phyloP scores from a whole-genome alignment of 2,329 filamentous ascomycete species.

The Colletotrichum euphorbiae region DNA sequence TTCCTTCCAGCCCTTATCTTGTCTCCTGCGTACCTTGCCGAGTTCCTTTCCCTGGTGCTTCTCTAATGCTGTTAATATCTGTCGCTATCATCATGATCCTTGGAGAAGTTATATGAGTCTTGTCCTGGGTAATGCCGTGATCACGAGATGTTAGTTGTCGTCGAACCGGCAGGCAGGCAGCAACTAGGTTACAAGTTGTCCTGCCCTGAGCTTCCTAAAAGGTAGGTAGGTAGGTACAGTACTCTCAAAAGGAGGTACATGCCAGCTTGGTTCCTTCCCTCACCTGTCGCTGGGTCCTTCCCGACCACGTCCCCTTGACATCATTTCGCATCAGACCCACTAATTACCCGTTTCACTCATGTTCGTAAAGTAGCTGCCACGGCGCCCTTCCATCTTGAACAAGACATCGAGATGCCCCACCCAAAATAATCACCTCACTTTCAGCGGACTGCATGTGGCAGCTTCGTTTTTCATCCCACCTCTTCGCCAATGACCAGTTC shows the following conservation, averaged over 20 bases:
- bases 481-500: background rate
- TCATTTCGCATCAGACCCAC: slow-evolving; percentile 22
- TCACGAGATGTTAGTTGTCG: too few relatives aligned
- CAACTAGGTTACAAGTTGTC: too few relatives aligned
- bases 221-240: background rate
- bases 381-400: background rate
- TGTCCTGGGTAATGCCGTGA: too few relatives aligned
- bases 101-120: too few relatives aligned
- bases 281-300: background rate
- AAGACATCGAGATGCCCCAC: slow-evolving; percentile 31
- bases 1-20: background rate
- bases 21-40: background rate
- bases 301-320: slow-evolving; percentile 27
- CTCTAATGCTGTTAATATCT: too few relatives aligned
- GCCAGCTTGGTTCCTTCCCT: background rate
- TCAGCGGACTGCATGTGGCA: slow-evolving; percentile 1
- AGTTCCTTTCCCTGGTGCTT: background rate
- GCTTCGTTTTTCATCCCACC: slow-evolving; percentile 1
- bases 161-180: too few relatives aligned
- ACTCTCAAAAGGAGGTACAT: background rate
- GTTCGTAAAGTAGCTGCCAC: background rate
- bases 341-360: slow-evolving; percentile 33
- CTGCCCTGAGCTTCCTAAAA: too few relatives aligned
- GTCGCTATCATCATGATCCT: too few relatives aligned
- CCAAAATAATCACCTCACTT: slow-evolving; percentile 10